phyloP scores from a whole-genome alignment of 2,329 filamentous ascomycete genomes.

The Fusarium sp. region DNA sequence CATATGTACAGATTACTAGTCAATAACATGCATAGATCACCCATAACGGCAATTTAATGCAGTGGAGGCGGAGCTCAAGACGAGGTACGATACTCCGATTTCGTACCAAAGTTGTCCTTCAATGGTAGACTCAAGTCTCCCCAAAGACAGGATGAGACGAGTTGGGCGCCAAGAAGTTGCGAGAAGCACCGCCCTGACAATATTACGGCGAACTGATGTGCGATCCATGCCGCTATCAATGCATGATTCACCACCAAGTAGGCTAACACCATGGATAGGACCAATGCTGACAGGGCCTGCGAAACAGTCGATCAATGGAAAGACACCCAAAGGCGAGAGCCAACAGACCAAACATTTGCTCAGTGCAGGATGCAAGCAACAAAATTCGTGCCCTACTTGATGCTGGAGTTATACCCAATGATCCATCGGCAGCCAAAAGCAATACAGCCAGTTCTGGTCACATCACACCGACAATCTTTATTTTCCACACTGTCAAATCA shows the following conservation, averaged over 20 bases:
- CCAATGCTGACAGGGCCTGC: conserved; percentile 7
- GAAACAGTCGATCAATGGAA: background rate
- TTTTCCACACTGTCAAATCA: conserved; percentile 6
- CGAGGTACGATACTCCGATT: background rate
- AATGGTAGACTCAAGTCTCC: background rate
- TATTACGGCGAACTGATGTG: background rate
- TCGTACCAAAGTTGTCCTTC: background rate
- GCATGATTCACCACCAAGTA: conserved; percentile 2
- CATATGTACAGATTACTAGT: background rate
- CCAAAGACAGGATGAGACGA: background rate
- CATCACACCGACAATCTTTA: conserved; percentile 42
- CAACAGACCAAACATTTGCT: conserved; percentile 13
- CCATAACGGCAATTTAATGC: background rate
- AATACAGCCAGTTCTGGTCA: conserved; percentile 21
- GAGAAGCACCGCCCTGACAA: background rate
- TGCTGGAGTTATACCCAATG: background rate
- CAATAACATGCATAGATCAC: conserved; percentile 1
- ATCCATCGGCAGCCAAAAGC: conserved; percentile 16
- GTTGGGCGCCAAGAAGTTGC: background rate
- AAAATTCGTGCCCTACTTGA: background rate
- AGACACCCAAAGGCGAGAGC: background rate
- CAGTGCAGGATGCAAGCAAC: background rate
- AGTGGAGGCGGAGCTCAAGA: background rate
- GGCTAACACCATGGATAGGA: background rate
- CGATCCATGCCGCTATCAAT: background rate